Percentiles rank a stretch among this genome's conserved stretches.
Evolutionary conservation across 805 yeast species (phyloP).

Genomic region (Ogataea allantospora): DNA sequence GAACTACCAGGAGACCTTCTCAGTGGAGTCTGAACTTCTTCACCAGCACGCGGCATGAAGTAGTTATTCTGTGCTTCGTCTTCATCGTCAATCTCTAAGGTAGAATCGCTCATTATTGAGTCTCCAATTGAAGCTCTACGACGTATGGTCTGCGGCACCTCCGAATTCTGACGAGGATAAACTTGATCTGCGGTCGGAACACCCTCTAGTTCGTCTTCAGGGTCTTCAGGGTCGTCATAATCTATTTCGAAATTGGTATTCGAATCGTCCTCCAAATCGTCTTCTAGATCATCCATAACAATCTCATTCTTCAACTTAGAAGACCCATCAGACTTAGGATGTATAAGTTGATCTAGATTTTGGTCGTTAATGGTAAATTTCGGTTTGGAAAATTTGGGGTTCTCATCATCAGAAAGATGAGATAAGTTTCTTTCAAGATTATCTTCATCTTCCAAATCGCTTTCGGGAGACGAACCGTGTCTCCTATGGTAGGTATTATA

Average conservation of each 20-base stretch:
- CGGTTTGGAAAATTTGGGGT: not conserved
- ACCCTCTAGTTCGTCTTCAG: slow-evolving; percentile 1
- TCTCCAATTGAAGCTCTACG: not conserved
- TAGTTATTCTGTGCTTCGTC: slow-evolving; percentile 51
- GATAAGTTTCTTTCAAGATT: slow-evolving; percentile 14
- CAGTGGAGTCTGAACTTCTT: slow-evolving; percentile 31
- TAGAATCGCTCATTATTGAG: slow-evolving; percentile 34
- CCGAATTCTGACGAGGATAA: not conserved
- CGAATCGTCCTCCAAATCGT: not conserved
- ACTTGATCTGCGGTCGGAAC: not conserved
- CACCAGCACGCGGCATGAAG: slow-evolving; percentile 48
- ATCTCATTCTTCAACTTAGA: slow-evolving; percentile 19
- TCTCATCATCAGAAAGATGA: slow-evolving; percentile 2
- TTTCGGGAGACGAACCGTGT: slow-evolving; percentile 18
- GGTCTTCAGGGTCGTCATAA: slow-evolving; percentile 27
- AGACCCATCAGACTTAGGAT: slow-evolving; percentile 12
- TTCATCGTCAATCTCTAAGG: slow-evolving; percentile 46
- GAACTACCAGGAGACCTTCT: slow-evolving; percentile 9
- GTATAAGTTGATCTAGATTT: not conserved
- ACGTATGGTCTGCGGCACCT: not conserved
- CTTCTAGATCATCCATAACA: slow-evolving; percentile 11
- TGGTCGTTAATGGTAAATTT: slow-evolving; percentile 10
- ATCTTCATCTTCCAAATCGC: slow-evolving; percentile 26
- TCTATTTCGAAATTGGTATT: slow-evolving; percentile 32
- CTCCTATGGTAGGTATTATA: slow-evolving; percentile 31